Evolutionary conservation across 1,284 basidiomycete genomes (phyloP), one percentile per base, ranked within the genome.

Genomic region (Garcileccinum viscosum): DNA sequence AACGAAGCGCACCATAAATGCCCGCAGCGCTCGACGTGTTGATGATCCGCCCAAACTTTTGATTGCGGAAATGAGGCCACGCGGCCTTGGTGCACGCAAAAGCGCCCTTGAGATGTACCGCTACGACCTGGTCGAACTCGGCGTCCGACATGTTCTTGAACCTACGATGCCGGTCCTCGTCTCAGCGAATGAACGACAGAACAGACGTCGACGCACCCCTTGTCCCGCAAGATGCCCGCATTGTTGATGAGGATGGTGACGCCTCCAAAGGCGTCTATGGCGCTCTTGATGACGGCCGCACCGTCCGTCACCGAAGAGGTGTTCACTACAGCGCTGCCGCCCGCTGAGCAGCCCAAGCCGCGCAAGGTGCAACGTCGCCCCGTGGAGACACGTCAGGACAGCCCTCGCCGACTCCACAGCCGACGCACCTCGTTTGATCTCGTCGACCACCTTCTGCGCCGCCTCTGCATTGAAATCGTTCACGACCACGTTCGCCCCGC

Each of bases 11-110:
- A 92, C 93, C 94, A 75, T 95, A 95, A 60, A 96, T 82, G 8
- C 94, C 95, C 65, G 94, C 93, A 33, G 94, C 93, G 73, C 95
- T 97, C 35, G 95, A 86, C n/a, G 94, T 96, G 83, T 97, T 98
- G 76, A 99, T 87, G 71, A 99, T 87, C 65, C 96, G 90, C 19
- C 96, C 96, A 74, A 94, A 98, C 84, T 96, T 96, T 80, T 98
- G 96, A 78, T 95, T 94, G 76, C 95, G 89, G 88, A 99, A 98
- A 80, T 95, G 84, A 4, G 97, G 96, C 98, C 97, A 99, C 40
- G 91, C 96, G 59, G 98, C 97, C 80, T 97, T 97, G 58, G 95
- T 94, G 82, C 96, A 98, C n/a, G 95, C 86, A 82, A 92, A 99
- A 1, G 97, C 92, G 65, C 97, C 97, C 83, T 97, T 98, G 72